phyloP scores from a whole-genome alignment of 129 eudicot species.

The Lonicera japonica region DNA sequence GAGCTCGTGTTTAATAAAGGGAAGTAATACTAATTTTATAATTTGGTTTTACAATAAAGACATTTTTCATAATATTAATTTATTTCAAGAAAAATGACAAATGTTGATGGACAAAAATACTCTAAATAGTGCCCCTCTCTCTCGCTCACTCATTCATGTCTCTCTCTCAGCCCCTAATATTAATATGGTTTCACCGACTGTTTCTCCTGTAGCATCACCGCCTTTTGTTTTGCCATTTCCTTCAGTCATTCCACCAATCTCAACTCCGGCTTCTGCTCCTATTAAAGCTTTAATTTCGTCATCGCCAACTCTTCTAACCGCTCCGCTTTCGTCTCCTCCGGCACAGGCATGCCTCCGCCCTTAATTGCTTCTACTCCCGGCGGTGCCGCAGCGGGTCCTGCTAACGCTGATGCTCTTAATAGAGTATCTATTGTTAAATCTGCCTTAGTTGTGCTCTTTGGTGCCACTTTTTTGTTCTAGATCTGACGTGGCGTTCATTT shows the following conservation, averaged over 20 bases:
- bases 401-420: slow-evolving; percentile 36
- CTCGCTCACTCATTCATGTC: too few relatives aligned
- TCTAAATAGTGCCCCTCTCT: too few relatives aligned
- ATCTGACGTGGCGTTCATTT: slow-evolving; percentile 3
- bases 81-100: too few relatives aligned
- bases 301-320: slow-evolving; percentile 30
- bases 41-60: too few relatives aligned
- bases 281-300: slow-evolving; percentile 27
- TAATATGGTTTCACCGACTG: slow-evolving; percentile 40
- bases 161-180: too few relatives aligned
- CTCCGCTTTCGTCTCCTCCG: slow-evolving; percentile 27
- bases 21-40: too few relatives aligned
- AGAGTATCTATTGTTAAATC: slow-evolving; percentile 56
- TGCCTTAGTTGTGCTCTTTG: slow-evolving; percentile 43
- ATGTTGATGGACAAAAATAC: too few relatives aligned
- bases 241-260: slow-evolving; percentile 8
- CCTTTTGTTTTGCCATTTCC: background rate
- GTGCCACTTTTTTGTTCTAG: slow-evolving; percentile 60
- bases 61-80: too few relatives aligned
- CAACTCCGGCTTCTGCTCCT: slow-evolving; percentile 52
- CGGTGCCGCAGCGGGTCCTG: slow-evolving; percentile 24
- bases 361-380: slow-evolving; percentile 24
- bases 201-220: slow-evolving; percentile 40
- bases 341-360: slow-evolving; percentile 14
- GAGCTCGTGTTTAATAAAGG: too few relatives aligned